phyloP scores from a whole-genome alignment of 2,329 filamentous ascomycete species.

The Fusarium sp. region DNA sequence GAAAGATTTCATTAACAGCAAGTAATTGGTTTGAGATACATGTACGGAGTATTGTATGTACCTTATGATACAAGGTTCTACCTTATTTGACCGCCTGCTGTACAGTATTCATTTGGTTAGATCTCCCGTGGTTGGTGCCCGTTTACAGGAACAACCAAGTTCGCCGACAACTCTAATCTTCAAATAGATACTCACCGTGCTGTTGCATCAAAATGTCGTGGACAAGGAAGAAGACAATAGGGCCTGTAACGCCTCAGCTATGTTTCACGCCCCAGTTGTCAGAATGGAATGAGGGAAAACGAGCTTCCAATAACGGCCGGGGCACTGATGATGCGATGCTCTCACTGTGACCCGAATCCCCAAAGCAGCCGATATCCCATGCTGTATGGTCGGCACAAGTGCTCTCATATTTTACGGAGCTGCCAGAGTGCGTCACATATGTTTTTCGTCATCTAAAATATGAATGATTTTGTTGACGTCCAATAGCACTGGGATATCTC shows the following conservation, averaged over 20 bases:
- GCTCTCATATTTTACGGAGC: slow-evolving; percentile 5
- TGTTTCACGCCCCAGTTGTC: fast-evolving
- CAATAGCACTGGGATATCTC: background rate
- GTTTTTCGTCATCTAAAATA: fast-evolving
- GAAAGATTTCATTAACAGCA: too few species aligned
- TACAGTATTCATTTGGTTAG: background rate
- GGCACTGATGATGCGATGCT: slow-evolving; percentile 1
- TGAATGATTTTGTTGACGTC: fast-evolving
- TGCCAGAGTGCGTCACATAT: background rate
- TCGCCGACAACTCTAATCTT: background rate
- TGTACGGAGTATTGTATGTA: too few species aligned
- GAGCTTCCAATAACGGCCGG: background rate
- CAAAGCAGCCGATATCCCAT: background rate
- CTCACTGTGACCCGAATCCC: background rate
- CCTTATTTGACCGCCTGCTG: background rate
- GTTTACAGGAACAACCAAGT: too few species aligned
- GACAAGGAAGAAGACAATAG: background rate
- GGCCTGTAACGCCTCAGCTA: fast-evolving
- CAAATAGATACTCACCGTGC: background rate
- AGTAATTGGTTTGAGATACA: too few species aligned
- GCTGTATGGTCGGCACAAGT: background rate
- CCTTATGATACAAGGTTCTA: background rate
- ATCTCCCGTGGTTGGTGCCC: background rate
- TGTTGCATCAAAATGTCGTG: background rate
- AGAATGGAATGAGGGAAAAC: background rate